Conservation (phyloP, 2,329 filamentous ascomycete species). For the Colletotrichum spinosum region DNA sequence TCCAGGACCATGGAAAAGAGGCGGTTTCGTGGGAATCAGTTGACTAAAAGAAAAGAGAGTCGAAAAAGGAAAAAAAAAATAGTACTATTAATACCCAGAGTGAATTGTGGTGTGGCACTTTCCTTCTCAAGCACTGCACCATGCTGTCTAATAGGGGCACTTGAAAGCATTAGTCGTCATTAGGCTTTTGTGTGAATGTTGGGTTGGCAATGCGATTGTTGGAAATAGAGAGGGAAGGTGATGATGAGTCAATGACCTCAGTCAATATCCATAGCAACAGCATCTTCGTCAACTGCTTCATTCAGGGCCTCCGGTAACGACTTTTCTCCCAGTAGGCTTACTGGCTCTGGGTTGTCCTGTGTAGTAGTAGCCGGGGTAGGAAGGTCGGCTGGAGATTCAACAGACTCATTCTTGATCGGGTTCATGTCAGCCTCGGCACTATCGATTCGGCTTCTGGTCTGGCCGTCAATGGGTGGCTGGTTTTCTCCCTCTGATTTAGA, state of each 20-base stretch:
- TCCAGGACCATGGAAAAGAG: slow-evolving; percentile 6
- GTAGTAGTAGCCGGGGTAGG: slow-evolving; percentile 38
- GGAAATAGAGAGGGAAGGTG: not conserved
- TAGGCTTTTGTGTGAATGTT: not conserved
- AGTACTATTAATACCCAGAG: slow-evolving; percentile 1
- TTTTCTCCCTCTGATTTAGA: not conserved
- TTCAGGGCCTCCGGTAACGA: slow-evolving; percentile 36
- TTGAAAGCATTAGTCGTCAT: slow-evolving; percentile 2
- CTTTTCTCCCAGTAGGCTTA: slow-evolving; percentile 36
- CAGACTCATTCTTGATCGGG: slow-evolving; percentile 30
- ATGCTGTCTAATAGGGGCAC: slow-evolving; percentile 2
- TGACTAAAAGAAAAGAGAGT: not conserved
- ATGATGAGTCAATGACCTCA: slow-evolving; percentile 36
- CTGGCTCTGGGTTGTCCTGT: slow-evolving; percentile 45
- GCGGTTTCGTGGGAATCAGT: slow-evolving; percentile 17
- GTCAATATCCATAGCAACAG: slow-evolving; percentile 55
- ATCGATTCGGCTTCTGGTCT: slow-evolving; percentile 23
- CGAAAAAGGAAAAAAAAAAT: not conserved
- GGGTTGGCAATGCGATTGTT: not conserved
- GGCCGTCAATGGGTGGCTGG: no score
- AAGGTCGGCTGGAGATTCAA: slow-evolving; percentile 32
- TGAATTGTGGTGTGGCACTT: not conserved
- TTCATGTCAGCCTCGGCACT: slow-evolving; percentile 20
- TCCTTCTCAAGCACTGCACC: not conserved
- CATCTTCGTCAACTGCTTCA: slow-evolving; percentile 44